Evolutionary conservation across 371 early-diverging fungal genomes (phyloP).

Genomic region (Rhizopus delemar): DNA sequence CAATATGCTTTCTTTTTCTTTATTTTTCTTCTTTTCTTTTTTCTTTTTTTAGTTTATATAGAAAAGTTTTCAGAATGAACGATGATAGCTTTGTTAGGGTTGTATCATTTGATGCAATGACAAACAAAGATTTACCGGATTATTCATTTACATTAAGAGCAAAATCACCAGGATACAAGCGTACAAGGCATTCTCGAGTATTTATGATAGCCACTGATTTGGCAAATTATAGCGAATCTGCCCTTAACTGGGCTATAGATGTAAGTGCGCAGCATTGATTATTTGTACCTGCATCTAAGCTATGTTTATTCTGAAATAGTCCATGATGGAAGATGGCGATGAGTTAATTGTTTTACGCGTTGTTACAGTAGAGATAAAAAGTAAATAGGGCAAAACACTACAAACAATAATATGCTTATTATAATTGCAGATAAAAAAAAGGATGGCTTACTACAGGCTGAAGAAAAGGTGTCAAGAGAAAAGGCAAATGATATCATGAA

Average conservation of each 20-base stretch:
- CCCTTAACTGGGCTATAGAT: slow-evolving; percentile 58
- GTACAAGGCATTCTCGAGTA: slow-evolving; percentile 51
- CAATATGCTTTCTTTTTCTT: no score
- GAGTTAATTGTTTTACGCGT: slow-evolving; percentile 58
- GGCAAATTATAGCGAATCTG: slow-evolving; percentile 61
- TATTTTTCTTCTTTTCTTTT: no score
- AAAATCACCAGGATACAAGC: slow-evolving; percentile 52
- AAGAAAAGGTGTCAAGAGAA: slow-evolving; percentile 48
- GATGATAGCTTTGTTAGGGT: slow-evolving; percentile 32
- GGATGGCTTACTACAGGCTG: slow-evolving; percentile 28
- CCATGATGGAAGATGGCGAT: slow-evolving; percentile 56
- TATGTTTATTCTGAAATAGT: neutral
- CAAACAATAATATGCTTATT: no score
- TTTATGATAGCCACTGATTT: slow-evolving; percentile 65
- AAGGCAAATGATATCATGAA: slow-evolving; percentile 55
- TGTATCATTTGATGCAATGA: slow-evolving; percentile 64
- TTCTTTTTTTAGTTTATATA: no score
- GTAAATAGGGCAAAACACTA: slow-evolving; percentile 16
- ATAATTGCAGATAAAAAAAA: no score
- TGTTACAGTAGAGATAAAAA: slow-evolving; percentile 47
- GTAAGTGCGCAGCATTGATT: slow-evolving; percentile 16
- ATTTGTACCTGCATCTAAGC: no score
- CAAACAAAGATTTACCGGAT: slow-evolving; percentile 52
- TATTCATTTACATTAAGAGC: slow-evolving; percentile 62
- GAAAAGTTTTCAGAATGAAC: no score